Conservation (phyloP, 2,329 filamentous ascomycete genomes). For the Uncinocarpus reesii region DNA sequence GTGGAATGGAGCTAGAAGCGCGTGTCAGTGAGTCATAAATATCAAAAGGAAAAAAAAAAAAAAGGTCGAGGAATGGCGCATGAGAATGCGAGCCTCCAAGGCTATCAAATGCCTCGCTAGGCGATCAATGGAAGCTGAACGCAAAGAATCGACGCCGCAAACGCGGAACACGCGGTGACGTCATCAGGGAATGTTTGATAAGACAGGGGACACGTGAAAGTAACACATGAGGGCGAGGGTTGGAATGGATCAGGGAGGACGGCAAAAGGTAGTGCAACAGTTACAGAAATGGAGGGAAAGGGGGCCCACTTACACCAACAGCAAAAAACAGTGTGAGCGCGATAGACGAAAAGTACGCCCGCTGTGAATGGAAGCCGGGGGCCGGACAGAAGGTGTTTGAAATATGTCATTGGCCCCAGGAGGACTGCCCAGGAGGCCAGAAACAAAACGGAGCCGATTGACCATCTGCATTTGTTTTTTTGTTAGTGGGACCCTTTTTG, state of each 20-base stretch:
- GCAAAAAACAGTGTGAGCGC: conserved; percentile 83
- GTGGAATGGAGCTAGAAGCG: conserved; percentile 63
- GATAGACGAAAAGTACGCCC: conserved; percentile 90
- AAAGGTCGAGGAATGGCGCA: not conserved
- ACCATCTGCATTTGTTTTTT: conserved; percentile 62
- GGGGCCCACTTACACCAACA: conserved; percentile 61
- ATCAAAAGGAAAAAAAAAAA: not conserved
- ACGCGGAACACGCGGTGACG: conserved; percentile 1
- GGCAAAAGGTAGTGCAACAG: conserved; percentile 10
- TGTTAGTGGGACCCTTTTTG: conserved; percentile 1
- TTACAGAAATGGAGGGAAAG: conserved; percentile 12
- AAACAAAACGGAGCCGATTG: conserved; percentile 82
- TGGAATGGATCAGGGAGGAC: conserved; percentile 15
- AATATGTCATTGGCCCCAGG: conserved; percentile 80
- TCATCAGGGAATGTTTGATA: conserved; percentile 5
- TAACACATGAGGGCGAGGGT: conserved; percentile 8
- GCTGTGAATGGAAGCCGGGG: conserved; percentile 83
- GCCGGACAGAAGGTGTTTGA: conserved; percentile 72
- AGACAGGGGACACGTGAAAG: conserved; percentile 6
- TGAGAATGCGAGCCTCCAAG: not conserved
- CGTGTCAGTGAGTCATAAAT: conserved; percentile 10
- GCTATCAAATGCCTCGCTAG: not conserved
- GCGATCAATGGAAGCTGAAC: not conserved
- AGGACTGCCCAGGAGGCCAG: conserved; percentile 84
- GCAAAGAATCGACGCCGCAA: not conserved